These are phyloP conservation scores for Besnoitia besnoiti DNA, from an alignment of 169 alveolate genomes.

Conservation along the genomic window DNA sequence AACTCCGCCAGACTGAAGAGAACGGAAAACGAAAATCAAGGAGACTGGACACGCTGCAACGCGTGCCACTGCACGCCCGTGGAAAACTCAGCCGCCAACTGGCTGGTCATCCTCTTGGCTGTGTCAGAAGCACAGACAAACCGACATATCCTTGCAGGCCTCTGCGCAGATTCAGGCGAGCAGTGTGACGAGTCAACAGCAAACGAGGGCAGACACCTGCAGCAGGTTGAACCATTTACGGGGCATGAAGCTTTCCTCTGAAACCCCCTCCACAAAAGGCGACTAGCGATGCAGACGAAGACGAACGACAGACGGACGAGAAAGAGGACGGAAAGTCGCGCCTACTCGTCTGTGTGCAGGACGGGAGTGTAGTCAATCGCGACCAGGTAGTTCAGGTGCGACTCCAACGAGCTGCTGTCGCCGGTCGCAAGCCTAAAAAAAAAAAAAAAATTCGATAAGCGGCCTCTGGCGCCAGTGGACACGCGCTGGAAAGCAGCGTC, in stretches of 20 bases:
- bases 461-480: no score
- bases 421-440: neutral
- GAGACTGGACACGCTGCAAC: neutral
- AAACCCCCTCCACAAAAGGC: no score
- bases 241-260: no score
- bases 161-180: no score
- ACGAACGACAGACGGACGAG: neutral
- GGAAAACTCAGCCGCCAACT: neutral
- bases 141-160: no score
- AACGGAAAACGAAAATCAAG: neutral
- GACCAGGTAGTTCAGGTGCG: neutral
- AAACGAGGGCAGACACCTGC: no score
- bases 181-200: no score
- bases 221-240: no score
- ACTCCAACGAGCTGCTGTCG: neutral
- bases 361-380: neutral
- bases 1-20: neutral
- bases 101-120: no score
- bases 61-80: neutral
- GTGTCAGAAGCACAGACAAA: no score
- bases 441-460: neutral
- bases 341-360: constrained; percentile 30
- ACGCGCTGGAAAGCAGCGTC: no score
- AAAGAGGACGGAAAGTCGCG: neutral
- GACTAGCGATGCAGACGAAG: neutral